Percentiles rank a stretch among this genome's conserved stretches.
phyloP scores from a whole-genome alignment of 306 rosid genomes.

The Acacia acuminata region DNA sequence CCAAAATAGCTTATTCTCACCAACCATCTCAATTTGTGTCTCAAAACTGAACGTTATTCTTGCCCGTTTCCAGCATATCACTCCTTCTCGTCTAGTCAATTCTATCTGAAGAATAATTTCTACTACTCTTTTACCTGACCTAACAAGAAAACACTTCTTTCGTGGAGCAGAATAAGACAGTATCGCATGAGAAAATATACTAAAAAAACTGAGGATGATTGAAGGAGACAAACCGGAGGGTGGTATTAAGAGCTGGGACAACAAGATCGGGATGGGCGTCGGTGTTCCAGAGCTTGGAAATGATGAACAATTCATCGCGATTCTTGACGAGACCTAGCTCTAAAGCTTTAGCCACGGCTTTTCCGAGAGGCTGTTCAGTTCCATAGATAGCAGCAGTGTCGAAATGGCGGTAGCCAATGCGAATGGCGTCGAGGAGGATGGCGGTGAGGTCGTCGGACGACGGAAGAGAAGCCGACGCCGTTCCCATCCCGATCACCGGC shows the following conservation, averaged over 20 bases:
- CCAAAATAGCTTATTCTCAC: not conserved
- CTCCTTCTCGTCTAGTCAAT: not conserved
- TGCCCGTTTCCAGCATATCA: not conserved
- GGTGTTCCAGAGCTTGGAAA: conserved; percentile 51
- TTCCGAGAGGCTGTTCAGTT: conserved; percentile 41
- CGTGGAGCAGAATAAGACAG: not conserved
- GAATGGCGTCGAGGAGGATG: conserved; percentile 24
- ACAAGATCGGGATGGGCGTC: conserved; percentile 54
- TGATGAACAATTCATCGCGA: conserved; percentile 51
- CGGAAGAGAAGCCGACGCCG: conserved; percentile 26
- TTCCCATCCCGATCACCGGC: conserved; percentile 29
- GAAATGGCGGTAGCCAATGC: conserved; percentile 34
- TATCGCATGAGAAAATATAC: not conserved
- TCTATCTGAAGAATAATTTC: not conserved
- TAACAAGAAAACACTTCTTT: not conserved
- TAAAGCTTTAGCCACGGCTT: conserved; percentile 41
- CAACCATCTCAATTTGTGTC: not conserved
- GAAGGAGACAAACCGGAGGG: conserved; percentile 37
- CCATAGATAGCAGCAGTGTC: conserved; percentile 44
- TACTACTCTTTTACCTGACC: not conserved
- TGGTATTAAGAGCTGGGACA: conserved; percentile 49
- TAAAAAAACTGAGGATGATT: not conserved
- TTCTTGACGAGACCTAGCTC: conserved; percentile 42
- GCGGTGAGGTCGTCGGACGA: not conserved
- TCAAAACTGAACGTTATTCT: not conserved